These are phyloP conservation scores for Plenodomus lindquistii DNA, from an alignment of 2,329 filamentous ascomycete genomes.

Conservation along the genomic window DNA sequence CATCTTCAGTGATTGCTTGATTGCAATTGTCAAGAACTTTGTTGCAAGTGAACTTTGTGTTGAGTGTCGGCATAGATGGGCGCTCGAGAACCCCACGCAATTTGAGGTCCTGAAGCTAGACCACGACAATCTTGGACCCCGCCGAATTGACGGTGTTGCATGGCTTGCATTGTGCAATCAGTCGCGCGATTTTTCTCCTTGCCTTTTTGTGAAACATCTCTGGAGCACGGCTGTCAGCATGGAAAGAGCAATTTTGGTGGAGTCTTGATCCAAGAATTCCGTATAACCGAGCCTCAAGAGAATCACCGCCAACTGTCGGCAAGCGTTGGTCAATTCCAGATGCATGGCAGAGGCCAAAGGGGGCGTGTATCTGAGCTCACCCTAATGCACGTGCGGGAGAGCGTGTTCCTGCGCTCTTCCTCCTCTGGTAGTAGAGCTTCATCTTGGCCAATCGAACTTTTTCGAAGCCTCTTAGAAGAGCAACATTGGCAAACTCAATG, in stretches of 20 bases:
- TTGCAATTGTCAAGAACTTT: too few relatives aligned
- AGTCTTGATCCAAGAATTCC: background rate
- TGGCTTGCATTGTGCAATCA: background rate
- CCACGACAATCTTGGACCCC: background rate
- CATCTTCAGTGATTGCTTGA: too few relatives aligned
- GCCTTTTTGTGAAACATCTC: background rate
- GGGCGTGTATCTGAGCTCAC: slow-evolving; percentile 1
- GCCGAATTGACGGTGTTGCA: background rate
- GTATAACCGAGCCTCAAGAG: background rate
- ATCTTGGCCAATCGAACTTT: slow-evolving; percentile 5
- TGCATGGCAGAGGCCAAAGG: background rate
- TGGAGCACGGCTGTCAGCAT: background rate
- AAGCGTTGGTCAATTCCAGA: background rate
- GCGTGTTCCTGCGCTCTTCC: slow-evolving; percentile 17
- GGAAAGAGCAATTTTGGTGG: background rate
- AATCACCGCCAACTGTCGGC: background rate
- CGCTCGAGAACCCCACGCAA: too few relatives aligned
- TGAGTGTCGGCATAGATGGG: too few relatives aligned
- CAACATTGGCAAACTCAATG: slow-evolving; percentile 15
- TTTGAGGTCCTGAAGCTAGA: too few relatives aligned
- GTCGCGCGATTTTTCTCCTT: background rate
- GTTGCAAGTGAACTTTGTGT: too few relatives aligned
- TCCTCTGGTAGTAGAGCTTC: slow-evolving; percentile 4
- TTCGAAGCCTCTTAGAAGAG: slow-evolving; percentile 2
- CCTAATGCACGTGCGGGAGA: slow-evolving; percentile 20